A percentile compares a stretch with the other conserved stretches of the same genome.
Evolutionary conservation across 2,329 filamentous ascomycete genomes (phyloP).

Genomic region (Magnaporthiopsis poae): DNA sequence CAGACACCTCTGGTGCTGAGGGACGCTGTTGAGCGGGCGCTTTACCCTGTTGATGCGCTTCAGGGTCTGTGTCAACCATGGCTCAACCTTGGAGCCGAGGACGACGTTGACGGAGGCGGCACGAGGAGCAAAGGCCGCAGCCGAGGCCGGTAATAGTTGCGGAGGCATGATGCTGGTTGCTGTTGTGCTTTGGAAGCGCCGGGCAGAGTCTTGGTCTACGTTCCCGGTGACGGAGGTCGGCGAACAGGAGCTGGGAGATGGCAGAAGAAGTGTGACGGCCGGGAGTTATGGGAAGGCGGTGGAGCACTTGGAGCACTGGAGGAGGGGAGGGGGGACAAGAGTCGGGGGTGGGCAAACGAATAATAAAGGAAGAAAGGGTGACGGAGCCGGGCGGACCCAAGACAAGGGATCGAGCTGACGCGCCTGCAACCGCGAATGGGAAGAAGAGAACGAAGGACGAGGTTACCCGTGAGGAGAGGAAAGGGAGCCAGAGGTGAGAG

Average conservation of each 20-base stretch:
- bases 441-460: slow-evolving; percentile 51
- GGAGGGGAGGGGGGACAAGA: slow-evolving; percentile 27
- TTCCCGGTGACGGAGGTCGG: slow-evolving; percentile 6
- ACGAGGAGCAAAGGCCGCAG: slow-evolving; percentile 88
- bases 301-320: slow-evolving; percentile 30
- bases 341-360: slow-evolving; percentile 24
- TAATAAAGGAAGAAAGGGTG: slow-evolving; percentile 32
- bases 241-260: slow-evolving; percentile 22
- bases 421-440: slow-evolving; percentile 49
- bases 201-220: not conserved
- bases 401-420: slow-evolving; percentile 49
- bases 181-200: slow-evolving; percentile 3
- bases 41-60: slow-evolving; percentile 96
- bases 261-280: slow-evolving; percentile 12
- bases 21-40: slow-evolving; percentile 90
- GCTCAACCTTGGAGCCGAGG: slow-evolving; percentile 80
- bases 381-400: slow-evolving; percentile 46
- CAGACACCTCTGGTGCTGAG: slow-evolving; percentile 89
- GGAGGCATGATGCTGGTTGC: slow-evolving; percentile 59
- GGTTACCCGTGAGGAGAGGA: slow-evolving; percentile 42
- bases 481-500: slow-evolving; percentile 33
- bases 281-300: slow-evolving; percentile 21
- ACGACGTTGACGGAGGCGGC: slow-evolving; percentile 88
- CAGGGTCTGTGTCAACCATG: slow-evolving; percentile 91
- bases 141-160: slow-evolving; percentile 86